A percentile compares a stretch with the other conserved stretches of the same genome.
phyloP scores from a whole-genome alignment of 2,329 filamentous ascomycete species.

The Emergomyces orientalis region DNA sequence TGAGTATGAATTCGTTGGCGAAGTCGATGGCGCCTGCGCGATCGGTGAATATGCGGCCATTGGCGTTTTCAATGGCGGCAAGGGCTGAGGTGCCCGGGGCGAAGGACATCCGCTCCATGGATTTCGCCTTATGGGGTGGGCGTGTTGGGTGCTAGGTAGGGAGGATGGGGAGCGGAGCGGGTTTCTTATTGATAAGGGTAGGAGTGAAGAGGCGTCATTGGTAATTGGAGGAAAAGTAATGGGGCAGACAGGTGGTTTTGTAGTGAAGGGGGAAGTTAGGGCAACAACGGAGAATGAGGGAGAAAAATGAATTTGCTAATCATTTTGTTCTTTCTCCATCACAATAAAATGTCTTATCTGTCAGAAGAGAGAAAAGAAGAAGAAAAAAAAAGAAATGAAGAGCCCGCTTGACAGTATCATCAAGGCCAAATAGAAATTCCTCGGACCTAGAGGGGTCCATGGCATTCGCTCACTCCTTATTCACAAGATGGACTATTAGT shows the following conservation, averaged over 20 bases:
- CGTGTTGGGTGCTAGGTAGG: not conserved
- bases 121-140: not conserved
- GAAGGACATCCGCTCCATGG: constrained; percentile 7
- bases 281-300: not conserved
- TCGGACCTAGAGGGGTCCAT: not conserved
- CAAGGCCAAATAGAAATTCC: not conserved
- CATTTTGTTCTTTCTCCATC: too few species aligned
- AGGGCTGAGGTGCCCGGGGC: not conserved
- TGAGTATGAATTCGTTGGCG: constrained; percentile 5
- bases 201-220: not conserved
- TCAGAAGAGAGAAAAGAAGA: too few species aligned
- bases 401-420: not conserved
- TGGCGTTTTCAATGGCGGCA: constrained; percentile 7
- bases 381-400: not conserved
- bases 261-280: not conserved
- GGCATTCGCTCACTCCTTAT: not conserved
- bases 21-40: not conserved
- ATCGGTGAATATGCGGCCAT: not conserved
- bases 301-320: too few species aligned
- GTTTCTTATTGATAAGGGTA: not conserved
- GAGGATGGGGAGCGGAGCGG: not conserved
- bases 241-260: not conserved
- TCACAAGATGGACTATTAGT: not conserved
- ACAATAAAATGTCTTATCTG: too few species aligned
- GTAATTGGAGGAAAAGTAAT: not conserved